Conservation (phyloP, 83 land plant species). For the Picea abies region DNA sequence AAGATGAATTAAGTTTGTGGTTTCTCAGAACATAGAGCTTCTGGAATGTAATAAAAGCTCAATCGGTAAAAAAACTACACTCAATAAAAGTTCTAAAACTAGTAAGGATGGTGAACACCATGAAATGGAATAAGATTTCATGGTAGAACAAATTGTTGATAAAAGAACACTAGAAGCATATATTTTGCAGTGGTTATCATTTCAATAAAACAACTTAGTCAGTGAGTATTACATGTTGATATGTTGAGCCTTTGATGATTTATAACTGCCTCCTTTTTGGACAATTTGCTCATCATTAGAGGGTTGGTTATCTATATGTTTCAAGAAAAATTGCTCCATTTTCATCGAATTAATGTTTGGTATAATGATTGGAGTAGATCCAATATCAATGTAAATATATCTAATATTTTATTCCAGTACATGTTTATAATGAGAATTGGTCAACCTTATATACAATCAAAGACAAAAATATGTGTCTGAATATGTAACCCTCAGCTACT, state of each 20-base stretch:
- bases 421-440: too few species aligned
- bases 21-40: slow-evolving; percentile 48
- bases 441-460: too few species aligned
- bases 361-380: too few species aligned
- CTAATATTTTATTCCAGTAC: too few species aligned
- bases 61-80: slow-evolving; percentile 27
- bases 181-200: slow-evolving; percentile 53
- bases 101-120: slow-evolving; percentile 11
- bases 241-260: not conserved
- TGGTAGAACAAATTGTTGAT: slow-evolving; percentile 41
- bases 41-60: slow-evolving; percentile 41
- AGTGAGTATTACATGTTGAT: slow-evolving; percentile 21
- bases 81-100: slow-evolving; percentile 19
- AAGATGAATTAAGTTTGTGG: slow-evolving; percentile 42
- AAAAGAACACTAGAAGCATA: slow-evolving; percentile 36
- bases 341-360: not conserved
- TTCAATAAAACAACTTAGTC: slow-evolving; percentile 73
- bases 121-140: slow-evolving; percentile 39
- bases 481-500: too few species aligned
- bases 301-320: slow-evolving; percentile 4
- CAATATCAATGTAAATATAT: too few species aligned
- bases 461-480: too few species aligned
- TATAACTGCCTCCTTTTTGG: not conserved
- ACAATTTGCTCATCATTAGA: slow-evolving; percentile 3
- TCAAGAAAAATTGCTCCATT: slow-evolving; percentile 1